A percentile compares a stretch with the other conserved stretches of the same genome.
Conservation (phyloP, 306 rosid genomes). For the Lathyrus aphaca region DNA sequence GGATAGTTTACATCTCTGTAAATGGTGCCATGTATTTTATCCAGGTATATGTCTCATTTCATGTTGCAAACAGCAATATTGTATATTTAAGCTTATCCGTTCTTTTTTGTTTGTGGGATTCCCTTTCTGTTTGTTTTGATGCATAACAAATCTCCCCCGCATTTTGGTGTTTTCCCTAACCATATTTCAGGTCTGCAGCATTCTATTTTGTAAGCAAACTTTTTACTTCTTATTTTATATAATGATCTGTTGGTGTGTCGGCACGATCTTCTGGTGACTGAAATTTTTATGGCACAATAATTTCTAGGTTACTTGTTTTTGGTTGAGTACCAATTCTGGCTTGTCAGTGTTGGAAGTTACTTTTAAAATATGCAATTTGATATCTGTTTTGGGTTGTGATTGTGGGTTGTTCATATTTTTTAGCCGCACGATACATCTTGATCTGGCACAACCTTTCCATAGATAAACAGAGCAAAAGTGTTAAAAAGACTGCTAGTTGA, state of each 20-base stretch:
- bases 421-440: background rate
- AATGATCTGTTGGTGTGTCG: background rate
- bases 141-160: background rate
- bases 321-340: background rate
- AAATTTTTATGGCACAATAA: background rate
- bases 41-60: slow-evolving; percentile 60
- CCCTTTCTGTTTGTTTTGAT: background rate
- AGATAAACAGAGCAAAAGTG: background rate
- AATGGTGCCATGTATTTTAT: slow-evolving; percentile 67
- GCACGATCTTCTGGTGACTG: background rate
- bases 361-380: slow-evolving; percentile 9
- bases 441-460: slow-evolving; percentile 16
- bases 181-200: background rate
- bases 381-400: slow-evolving; percentile 17
- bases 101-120: slow-evolving; percentile 7
- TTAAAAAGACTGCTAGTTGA: slow-evolving; percentile 8
- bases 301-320: slow-evolving; percentile 16
- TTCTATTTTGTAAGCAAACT: background rate
- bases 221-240: background rate
- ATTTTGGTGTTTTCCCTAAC: background rate
- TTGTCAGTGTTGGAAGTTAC: slow-evolving; percentile 16
- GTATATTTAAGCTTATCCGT: slow-evolving; percentile 1
- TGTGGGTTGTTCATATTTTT: slow-evolving; percentile 9
- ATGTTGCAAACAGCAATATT: background rate
- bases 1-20: slow-evolving; percentile 63